Evolutionary conservation across 2,329 filamentous ascomycete species (phyloP), one percentile per base, ranked within the genome.

Genomic region (Colletotrichum theobromicola): DNA sequence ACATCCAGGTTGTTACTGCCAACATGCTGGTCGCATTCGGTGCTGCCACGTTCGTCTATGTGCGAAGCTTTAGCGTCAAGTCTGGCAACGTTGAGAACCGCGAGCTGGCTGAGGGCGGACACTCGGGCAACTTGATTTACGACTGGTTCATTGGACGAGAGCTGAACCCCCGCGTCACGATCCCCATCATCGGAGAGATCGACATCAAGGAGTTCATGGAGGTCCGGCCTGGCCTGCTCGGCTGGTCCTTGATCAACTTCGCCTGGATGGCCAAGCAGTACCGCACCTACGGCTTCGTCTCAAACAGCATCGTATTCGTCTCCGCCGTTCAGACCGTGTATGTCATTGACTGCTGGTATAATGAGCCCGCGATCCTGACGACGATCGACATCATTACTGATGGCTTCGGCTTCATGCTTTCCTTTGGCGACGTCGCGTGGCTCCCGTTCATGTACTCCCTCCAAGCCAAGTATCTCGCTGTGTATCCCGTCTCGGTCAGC

Each of bases 121-220:
- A 94, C 81, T 92, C 92, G 2, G 96, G 95, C 72, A 98, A 98
- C 83, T 86, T 95, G 76, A 85, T 98, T 46, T 98, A 98, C 83
- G 96, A 98, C 84, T 98, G 95, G 92, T 98, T 76, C 85, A 98
- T 98, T 77, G 96, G 96, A 24, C 94, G 96, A 32, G 96, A 98
- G 84, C 92, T 98, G 75, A 98, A 98, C 85, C 96, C 96, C 4
- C 94, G 96, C 63, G 84, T 97, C 74, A 91, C 89, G 0, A 86
- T 98, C 28, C 95, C 95, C 3, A 83, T 97, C 63, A 89, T 98
- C 77, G 95, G 95, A 73, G 94, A 95, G 79, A 89, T 98, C 64
- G 96, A 98, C 81, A 93, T 98, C 84, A 98, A 98, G 85, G 89
- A 93, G 75, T 98, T 93, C 83, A 94, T 94, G 83, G 96, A 98